Evolutionary conservation across 345 rosid genomes (phyloP), one percentile per base, ranked within the genome.

Genomic region (Arabidopsis thaliana): DNA sequence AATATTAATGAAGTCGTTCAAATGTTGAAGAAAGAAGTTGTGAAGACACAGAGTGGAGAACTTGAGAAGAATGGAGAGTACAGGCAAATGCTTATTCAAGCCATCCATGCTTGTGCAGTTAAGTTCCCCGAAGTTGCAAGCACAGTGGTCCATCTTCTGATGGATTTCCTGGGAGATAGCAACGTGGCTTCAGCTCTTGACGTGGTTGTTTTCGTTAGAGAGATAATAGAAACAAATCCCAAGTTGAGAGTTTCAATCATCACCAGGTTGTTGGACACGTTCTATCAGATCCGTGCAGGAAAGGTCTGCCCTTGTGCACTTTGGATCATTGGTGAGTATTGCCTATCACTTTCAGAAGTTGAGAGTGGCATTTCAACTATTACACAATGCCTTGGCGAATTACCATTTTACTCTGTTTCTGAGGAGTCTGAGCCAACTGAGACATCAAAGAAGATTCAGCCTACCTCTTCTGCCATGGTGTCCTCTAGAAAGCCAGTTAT

Each of bases 101-200:
- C 95, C 51, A 91, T 91, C 48, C 97, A 91, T 67, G 74, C 91
- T 61, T 89, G 97, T 79, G 97, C 95, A 1, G 75, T 91, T 76
- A 89, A 91, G 85, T 91, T 89, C 82, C 97, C 97, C 13, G 93
- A 91, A 72, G 97, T 91, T 65, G 97, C 95, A 74, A 84, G 95
- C 81, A 85, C 93, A 0, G 97, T 91, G 51, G 94, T 91, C 58
- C 97, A 91, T 83, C 79, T 91, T 65, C 78, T 91, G 85, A 91
- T 91, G 97, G 93, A 91, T 83, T 91, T 91, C 81, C 79, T 91
- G 80, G 91, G 97, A 20, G 97, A 91, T 79, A 73, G 80, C 78
- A 91, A 91, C 40, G 85, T 91, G 72, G 94, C 95, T 77, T 91
- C 95, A 28, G 97, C 93, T 64, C 77, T 87, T 36, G 97, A 91